phyloP scores from a whole-genome alignment of 306 rosid genomes.

The Echinosophora koreensis region DNA sequence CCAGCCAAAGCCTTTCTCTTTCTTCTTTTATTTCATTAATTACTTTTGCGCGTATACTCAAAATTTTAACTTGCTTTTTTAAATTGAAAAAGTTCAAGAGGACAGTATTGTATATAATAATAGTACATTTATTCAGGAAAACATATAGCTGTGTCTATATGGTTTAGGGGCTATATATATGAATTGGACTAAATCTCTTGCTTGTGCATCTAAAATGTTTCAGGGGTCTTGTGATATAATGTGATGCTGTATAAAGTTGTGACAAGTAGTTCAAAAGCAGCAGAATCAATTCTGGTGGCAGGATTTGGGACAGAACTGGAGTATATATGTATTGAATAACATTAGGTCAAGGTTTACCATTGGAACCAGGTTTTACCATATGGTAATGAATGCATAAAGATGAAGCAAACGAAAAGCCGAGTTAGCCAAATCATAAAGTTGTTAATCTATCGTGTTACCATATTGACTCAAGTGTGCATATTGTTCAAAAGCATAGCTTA shows the following conservation, averaged over 20 bases:
- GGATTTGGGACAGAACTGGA: constrained; percentile 48
- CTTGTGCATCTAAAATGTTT: constrained; percentile 51
- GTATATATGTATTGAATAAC: constrained; percentile 35
- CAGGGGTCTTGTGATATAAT: constrained; percentile 49
- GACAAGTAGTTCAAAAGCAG: constrained; percentile 54
- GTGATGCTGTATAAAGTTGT: constrained; percentile 55
- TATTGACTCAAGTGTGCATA: constrained; percentile 27
- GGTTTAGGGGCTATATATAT: constrained; percentile 39
- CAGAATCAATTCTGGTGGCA: constrained; percentile 55
- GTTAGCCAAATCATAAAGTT: constrained; percentile 18
- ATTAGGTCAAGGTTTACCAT: constrained; percentile 13
- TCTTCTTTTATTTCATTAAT: neutral
- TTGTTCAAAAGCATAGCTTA: neutral
- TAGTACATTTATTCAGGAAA: constrained; percentile 13
- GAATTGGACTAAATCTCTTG: constrained; percentile 53
- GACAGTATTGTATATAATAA: constrained; percentile 16
- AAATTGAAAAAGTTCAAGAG: neutral
- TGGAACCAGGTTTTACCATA: constrained; percentile 14
- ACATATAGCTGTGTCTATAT: constrained; percentile 41
- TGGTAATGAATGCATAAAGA: constrained; percentile 23
- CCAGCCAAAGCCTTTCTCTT: neutral
- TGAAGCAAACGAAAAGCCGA: neutral
- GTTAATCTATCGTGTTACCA: neutral
- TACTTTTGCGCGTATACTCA: neutral
- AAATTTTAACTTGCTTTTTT: neutral